Conservation (phyloP, 306 rosid genomes). For the Lathyrus sativus region DNA sequence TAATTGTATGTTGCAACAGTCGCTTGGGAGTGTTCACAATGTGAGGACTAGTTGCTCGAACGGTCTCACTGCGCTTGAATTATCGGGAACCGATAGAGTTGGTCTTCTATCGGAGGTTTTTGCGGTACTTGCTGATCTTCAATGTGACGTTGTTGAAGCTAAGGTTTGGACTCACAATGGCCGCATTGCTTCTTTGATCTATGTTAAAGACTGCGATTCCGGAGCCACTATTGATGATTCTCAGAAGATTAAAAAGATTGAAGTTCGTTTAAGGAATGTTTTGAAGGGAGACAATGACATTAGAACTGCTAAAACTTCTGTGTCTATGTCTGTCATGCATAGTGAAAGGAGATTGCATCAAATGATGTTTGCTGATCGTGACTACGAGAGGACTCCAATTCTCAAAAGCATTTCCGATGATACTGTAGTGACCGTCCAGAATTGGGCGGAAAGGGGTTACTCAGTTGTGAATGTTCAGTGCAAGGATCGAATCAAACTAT, state of each 20-base stretch:
- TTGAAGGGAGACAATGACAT: constrained; percentile 85
- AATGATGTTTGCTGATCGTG: constrained; percentile 91
- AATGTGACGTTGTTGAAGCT: constrained; percentile 88
- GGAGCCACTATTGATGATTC: constrained; percentile 79
- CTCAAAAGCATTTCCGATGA: constrained; percentile 47
- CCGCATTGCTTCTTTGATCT: constrained; percentile 77
- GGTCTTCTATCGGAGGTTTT: constrained; percentile 93
- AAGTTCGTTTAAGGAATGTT: constrained; percentile 75
- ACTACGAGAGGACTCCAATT: constrained; percentile 74
- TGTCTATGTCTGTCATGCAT: constrained; percentile 70
- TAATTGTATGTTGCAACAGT: constrained; percentile 42
- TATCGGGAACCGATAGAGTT: constrained; percentile 85
- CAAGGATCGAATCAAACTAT: constrained; percentile 77
- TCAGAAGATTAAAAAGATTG: constrained; percentile 60
- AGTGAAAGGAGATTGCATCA: constrained; percentile 92
- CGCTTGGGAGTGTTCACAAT: constrained; percentile 66
- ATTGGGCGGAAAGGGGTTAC: constrained; percentile 83
- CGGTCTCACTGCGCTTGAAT: constrained; percentile 72
- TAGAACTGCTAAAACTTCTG: constrained; percentile 72
- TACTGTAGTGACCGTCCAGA: constrained; percentile 69
- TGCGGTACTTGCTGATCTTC: constrained; percentile 84
- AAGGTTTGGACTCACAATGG: constrained; percentile 98
- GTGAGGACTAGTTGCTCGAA: constrained; percentile 44
- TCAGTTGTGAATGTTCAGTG: constrained; percentile 86
- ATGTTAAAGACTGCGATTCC: constrained; percentile 62